Conservation (phyloP, 2,329 filamentous ascomycete species). For the Orbilia blumenaviensis region DNA sequence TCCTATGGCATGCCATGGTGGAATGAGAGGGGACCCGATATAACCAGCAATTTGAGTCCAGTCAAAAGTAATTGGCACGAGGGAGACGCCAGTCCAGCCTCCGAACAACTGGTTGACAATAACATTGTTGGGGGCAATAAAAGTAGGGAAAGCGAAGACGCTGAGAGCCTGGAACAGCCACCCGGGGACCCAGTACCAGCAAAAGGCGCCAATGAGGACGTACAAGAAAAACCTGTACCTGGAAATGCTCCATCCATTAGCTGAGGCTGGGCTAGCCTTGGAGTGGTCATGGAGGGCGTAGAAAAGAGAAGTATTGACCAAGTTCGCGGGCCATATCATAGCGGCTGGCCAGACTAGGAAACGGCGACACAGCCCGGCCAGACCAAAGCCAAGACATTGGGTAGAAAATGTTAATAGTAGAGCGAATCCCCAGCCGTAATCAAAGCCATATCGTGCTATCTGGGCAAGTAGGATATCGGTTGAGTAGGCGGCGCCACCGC, state of each 20-base stretch:
- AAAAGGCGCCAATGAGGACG: constrained; percentile 68
- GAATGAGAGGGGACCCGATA: constrained; percentile 73
- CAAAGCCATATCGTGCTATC: constrained; percentile 56
- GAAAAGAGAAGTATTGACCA: constrained; percentile 74
- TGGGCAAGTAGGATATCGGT: constrained; percentile 46
- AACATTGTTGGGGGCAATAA: constrained; percentile 74
- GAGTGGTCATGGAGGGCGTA: constrained; percentile 76
- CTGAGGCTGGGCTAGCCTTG: constrained; percentile 66
- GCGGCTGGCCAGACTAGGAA: constrained; percentile 54
- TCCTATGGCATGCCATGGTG: constrained; percentile 77
- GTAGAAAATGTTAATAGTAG: constrained; percentile 66
- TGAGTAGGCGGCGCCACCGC: constrained; percentile 60
- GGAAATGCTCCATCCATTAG: constrained; percentile 71
- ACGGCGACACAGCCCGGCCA: constrained; percentile 63
- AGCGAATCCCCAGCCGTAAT: constrained; percentile 62
- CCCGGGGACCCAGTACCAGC: constrained; percentile 76
- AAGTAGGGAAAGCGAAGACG: constrained; percentile 76
- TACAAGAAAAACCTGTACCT: constrained; percentile 73
- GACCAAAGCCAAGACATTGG: constrained; percentile 68
- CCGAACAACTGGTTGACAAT: constrained; percentile 79
- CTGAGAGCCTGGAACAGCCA: constrained; percentile 75
- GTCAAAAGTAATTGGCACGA: constrained; percentile 78
- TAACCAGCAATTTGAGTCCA: constrained; percentile 78
- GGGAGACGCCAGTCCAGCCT: constrained; percentile 71
- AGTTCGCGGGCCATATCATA: constrained; percentile 66